Percentiles rank a stretch among this genome's conserved stretches.
These are phyloP conservation scores for Alternaria tenuissima DNA, from an alignment of 2,329 filamentous ascomycete genomes.

Conservation along the genomic window DNA sequence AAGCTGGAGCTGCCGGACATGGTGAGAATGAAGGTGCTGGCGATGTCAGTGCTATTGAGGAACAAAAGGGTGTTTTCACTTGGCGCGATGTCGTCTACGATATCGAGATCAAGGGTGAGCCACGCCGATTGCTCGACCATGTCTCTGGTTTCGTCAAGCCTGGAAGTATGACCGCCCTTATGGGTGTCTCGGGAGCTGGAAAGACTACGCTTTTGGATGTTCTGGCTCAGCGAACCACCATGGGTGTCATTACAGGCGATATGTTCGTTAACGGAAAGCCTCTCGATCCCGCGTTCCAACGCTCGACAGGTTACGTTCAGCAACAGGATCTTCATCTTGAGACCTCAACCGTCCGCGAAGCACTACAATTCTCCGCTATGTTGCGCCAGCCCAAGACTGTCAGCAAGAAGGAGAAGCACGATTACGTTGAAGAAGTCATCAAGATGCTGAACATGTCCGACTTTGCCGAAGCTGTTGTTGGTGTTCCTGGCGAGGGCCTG, in stretches of 20 bases:
- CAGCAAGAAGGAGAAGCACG: slow-evolving; percentile 65
- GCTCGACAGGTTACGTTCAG: slow-evolving; percentile 52
- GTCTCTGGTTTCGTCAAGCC: slow-evolving; percentile 65
- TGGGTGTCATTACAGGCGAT: slow-evolving; percentile 51
- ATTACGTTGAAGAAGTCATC: slow-evolving; percentile 71
- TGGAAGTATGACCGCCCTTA: slow-evolving; percentile 56
- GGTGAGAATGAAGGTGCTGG: slow-evolving; percentile 43
- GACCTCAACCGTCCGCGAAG: slow-evolving; percentile 50
- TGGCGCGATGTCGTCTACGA: slow-evolving; percentile 48
- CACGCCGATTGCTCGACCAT: slow-evolving; percentile 62
- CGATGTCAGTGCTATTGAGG: slow-evolving; percentile 50
- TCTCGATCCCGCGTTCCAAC: slow-evolving; percentile 47
- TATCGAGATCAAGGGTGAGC: slow-evolving; percentile 53
- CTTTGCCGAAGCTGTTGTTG: slow-evolving; percentile 72
- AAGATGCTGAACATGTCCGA: slow-evolving; percentile 72
- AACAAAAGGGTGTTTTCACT: slow-evolving; percentile 55
- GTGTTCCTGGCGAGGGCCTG: slow-evolving; percentile 68
- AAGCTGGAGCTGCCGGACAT: slow-evolving; percentile 38
- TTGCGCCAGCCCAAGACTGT: slow-evolving; percentile 62
- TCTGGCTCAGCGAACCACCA: slow-evolving; percentile 46
- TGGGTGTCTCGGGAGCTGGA: slow-evolving; percentile 51
- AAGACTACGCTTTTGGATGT: slow-evolving; percentile 51
- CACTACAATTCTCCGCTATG: slow-evolving; percentile 47
- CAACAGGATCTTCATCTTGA: slow-evolving; percentile 53
- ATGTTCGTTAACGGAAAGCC: slow-evolving; percentile 52